Base-by-base conservation (phyloP, 306 rosid genomes). In the Cucurbita moschata region DNA sequence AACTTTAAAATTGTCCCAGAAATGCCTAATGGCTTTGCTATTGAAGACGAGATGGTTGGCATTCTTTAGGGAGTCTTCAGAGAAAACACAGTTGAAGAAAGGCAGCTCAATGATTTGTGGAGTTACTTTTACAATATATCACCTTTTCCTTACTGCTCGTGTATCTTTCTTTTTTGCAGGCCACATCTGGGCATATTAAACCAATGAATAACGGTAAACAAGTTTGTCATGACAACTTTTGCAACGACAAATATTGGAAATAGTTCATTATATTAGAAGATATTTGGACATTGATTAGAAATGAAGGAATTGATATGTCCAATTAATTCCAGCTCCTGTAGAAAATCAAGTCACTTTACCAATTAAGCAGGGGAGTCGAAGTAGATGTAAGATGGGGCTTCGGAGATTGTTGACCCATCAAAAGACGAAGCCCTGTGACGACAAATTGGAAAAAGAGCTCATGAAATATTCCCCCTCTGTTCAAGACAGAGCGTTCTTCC, bases 331-430 rank as follows among this genome's bases (percentile, higher is more conserved):
- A 85, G 75, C 55, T 82, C 80, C 83, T 75, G 83, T 71, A 58
- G 63, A 76, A 47, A 80, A 74, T 72, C 83, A 83, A 74, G 82
- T 69, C 74, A 78, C 73, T 78, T 84, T 88, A 54, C 79, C 86
- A 52, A 74, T 72, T 51, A 89, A 84, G 80, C 86, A 51, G 77
- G 79, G 77, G 79, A 85, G 87, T 58, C 79, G 76, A 81, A 87
- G 87, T 70, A 89, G 85, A 59, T 86, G 89, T 1, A 94, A 94
- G 82, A 77, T 77, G 89, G 46, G 43, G 77, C 78, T 74, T 16
- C 87, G 80, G 65, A 83, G 79, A 72, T 37, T 81, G 54, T 79
- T 80, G 58, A 56, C 47, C 71, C 71, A 78, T 35, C 82, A 80
- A 75, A 89, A 85, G 74, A 44, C 30, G 11, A 88, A 82, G 72